Conservation (phyloP, 352 stramenopile species). For the Phytopythium delawarense region DNA sequence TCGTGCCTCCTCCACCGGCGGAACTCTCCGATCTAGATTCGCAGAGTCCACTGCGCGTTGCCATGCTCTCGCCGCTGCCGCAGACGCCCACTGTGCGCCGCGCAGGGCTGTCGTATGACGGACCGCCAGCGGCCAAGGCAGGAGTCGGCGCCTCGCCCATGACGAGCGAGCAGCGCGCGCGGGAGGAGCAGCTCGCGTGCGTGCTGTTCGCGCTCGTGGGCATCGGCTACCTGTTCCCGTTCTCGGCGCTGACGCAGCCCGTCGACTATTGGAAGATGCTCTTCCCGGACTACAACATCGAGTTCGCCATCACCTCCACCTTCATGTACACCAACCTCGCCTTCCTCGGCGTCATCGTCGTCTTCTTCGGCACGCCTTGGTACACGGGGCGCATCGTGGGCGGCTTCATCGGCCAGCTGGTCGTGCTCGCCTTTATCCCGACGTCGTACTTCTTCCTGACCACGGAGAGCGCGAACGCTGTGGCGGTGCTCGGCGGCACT, state of each 20-base stretch:
- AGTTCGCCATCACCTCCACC: slow-evolving; percentile 77
- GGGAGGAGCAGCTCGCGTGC: slow-evolving; percentile 48
- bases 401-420: slow-evolving; percentile 67
- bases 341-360: slow-evolving; percentile 63
- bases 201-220: slow-evolving; percentile 71
- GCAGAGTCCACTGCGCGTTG: slow-evolving; percentile 10
- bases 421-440: slow-evolving; percentile 71
- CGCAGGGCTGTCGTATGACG: slow-evolving; percentile 32
- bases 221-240: slow-evolving; percentile 84
- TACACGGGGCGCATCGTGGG: slow-evolving; percentile 77
- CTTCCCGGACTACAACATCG: slow-evolving; percentile 85
- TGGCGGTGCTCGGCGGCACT: slow-evolving; percentile 64
- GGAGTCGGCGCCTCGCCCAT: slow-evolving; percentile 7
- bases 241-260: slow-evolving; percentile 86
- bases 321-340: slow-evolving; percentile 85
- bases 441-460: slow-evolving; percentile 73
- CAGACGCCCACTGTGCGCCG: slow-evolving; percentile 34
- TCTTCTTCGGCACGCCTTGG: slow-evolving; percentile 52
- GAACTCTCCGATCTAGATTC: slow-evolving; percentile 14
- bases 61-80: slow-evolving; percentile 62
- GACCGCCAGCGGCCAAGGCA: slow-evolving; percentile 1
- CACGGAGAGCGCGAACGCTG: slow-evolving; percentile 57
- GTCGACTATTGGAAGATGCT: slow-evolving; percentile 87
- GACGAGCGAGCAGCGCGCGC: slow-evolving; percentile 22
- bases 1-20: slow-evolving; percentile 41